Evolutionary conservation across 148 eudicot species (phyloP), one percentile per base, ranked within the genome.

Genomic region (Suaeda aralocaspica): DNA sequence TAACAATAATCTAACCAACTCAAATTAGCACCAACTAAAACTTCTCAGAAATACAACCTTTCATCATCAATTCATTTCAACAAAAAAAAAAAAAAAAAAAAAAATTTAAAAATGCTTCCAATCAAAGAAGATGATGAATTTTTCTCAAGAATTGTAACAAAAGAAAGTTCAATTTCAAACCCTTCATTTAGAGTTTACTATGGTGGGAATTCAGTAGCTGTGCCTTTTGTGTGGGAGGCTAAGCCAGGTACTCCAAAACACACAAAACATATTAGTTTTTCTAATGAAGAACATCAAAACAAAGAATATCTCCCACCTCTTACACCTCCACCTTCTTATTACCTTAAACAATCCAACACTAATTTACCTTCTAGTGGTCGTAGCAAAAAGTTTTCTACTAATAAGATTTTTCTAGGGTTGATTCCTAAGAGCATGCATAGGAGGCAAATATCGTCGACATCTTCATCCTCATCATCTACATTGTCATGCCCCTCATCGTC

Each of bases 241-340:
- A 86, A 79, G 56, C 96, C 97, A 10, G 97, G 97, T 0, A 92
- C 97, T 42, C 97, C 97, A 2, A 92, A 89, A 50, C 88, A 89
- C 83, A 2, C 71, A 0, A 73, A 45, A n/a, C 74, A 29, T 24
- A 56, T 4, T 57, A n/a, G 28, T 53, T 16, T 51, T 60, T 0
- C 9, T 59, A 7, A 22, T 22, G 7, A 46, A 45, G 33, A 71
- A n/a, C n/a, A n/a, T n/a, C n/a, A n/a, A 49, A 49, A 61, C 22
- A 61, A 46, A 11, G 36, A 11, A 15, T 22, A 33, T 46, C 5
- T 48, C 33, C 77, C 77, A 18, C 77, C 71, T 30, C 70, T 66
- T 24, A 74, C 71, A 21, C 77, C 77, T n/a, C 77, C 77, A 21
- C 77, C 77, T 45, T 74, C 77, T 18, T 73, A 73, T 29, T 53